Conservation (phyloP, 1,284 basidiomycete species). For the Sanghuangporus sanghuang region DNA sequence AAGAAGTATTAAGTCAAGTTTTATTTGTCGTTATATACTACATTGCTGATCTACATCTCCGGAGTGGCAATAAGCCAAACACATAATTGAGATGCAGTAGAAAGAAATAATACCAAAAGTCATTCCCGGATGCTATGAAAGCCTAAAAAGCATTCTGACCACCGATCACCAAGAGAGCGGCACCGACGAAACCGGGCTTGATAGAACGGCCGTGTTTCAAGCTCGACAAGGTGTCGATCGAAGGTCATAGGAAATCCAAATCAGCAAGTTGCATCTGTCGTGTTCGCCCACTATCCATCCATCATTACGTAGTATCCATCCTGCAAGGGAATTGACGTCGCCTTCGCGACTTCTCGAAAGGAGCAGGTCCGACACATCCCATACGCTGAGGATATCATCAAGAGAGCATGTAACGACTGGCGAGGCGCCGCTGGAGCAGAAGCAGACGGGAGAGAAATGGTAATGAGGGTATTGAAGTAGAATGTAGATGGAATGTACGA, state of each 20-base stretch:
- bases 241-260: background rate
- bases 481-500: too few species aligned
- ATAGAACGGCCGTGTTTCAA: background rate
- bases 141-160: background rate
- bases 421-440: background rate
- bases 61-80: too few species aligned
- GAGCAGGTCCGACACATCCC: conserved; percentile 6
- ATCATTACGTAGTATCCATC: background rate
- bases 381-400: conserved; percentile 16
- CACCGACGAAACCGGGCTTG: background rate
- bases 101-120: too few species aligned
- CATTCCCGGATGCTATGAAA: background rate
- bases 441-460: too few species aligned
- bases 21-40: too few species aligned
- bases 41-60: too few species aligned
- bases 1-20: too few species aligned
- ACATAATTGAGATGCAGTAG: too few species aligned
- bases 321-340: background rate
- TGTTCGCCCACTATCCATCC: background rate
- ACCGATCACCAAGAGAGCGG: background rate
- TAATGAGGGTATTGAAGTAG: too few species aligned
- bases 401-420: background rate
- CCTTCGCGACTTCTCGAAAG: background rate
- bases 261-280: background rate
- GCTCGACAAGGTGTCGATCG: background rate